phyloP scores from a whole-genome alignment of 108 stramenopile species.

The Poteriospumella lacustris region DNA sequence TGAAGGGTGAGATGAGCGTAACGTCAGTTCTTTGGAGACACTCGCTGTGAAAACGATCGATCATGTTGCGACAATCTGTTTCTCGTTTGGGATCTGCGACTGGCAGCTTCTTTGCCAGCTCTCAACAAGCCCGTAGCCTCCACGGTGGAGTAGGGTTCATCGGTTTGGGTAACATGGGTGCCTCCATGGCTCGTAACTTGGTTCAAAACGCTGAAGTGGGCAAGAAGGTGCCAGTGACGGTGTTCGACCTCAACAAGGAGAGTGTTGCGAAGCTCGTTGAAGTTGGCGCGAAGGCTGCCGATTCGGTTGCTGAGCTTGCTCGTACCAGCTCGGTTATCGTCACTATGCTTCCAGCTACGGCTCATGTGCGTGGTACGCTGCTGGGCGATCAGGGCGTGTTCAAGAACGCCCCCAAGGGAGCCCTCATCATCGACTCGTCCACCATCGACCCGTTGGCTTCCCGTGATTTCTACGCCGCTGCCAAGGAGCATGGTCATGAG shows the following conservation, averaged over 20 bases:
- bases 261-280: constrained; percentile 30
- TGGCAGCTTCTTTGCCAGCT: no score
- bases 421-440: constrained; percentile 67
- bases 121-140: no score
- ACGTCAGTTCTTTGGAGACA: no score
- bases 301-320: constrained; percentile 41
- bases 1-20: no score
- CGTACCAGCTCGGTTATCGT: constrained; percentile 48
- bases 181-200: constrained; percentile 71
- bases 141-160: constrained; percentile 62
- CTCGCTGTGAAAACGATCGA: no score
- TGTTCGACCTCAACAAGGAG: constrained; percentile 45
- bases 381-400: constrained; percentile 42
- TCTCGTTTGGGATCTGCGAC: no score
- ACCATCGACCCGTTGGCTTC: constrained; percentile 66
- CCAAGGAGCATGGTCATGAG: constrained; percentile 11
- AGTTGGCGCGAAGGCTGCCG: constrained; percentile 33
- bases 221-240: constrained; percentile 25
- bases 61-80: no score
- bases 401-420: constrained; percentile 17
- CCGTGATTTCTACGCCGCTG: constrained; percentile 35
- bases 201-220: constrained; percentile 37
- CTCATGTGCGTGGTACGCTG: constrained; percentile 50
- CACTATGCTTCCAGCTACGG: constrained; percentile 68
- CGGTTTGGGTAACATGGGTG: constrained; percentile 87